Conservation (phyloP, 495 filamentous ascomycete species). For the Astrothelium subdiscretum region DNA sequence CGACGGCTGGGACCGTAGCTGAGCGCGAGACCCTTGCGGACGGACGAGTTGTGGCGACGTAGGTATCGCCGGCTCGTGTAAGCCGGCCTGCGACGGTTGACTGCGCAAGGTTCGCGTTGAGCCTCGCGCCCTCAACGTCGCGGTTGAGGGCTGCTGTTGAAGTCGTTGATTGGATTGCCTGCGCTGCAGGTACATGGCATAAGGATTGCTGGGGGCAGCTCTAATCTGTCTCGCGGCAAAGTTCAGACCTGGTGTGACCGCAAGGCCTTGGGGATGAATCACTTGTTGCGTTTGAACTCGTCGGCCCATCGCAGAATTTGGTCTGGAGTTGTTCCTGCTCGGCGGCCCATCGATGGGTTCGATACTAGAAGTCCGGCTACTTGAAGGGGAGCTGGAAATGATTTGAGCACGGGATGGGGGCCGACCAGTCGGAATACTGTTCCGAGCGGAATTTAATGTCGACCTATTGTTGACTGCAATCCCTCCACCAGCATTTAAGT, state of each 20-base stretch:
- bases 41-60: constrained; percentile 9
- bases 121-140: constrained; percentile 17
- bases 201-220: constrained; percentile 13
- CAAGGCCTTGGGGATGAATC: not conserved
- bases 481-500: not conserved
- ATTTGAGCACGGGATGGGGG: not conserved
- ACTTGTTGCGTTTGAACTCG: not conserved
- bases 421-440: not conserved
- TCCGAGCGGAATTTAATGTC: not conserved
- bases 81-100: constrained; percentile 10
- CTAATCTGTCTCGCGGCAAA: constrained; percentile 14
- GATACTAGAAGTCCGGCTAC: not conserved
- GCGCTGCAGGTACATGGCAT: constrained; percentile 13
- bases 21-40: constrained; percentile 13
- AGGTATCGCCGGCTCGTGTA: constrained; percentile 10
- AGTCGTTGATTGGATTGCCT: constrained; percentile 18
- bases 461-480: not conserved
- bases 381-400: not conserved
- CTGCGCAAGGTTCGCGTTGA: constrained; percentile 10
- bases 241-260: constrained; percentile 14
- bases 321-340: constrained; percentile 8
- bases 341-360: not conserved
- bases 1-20: constrained; percentile 18
- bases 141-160: constrained; percentile 22
- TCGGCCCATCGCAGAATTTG: constrained; percentile 15